Evolutionary conservation across 1,284 basidiomycete species (phyloP), one percentile per base, ranked within the genome.

Genomic region (Cutaneotrichosporon sp.): DNA sequence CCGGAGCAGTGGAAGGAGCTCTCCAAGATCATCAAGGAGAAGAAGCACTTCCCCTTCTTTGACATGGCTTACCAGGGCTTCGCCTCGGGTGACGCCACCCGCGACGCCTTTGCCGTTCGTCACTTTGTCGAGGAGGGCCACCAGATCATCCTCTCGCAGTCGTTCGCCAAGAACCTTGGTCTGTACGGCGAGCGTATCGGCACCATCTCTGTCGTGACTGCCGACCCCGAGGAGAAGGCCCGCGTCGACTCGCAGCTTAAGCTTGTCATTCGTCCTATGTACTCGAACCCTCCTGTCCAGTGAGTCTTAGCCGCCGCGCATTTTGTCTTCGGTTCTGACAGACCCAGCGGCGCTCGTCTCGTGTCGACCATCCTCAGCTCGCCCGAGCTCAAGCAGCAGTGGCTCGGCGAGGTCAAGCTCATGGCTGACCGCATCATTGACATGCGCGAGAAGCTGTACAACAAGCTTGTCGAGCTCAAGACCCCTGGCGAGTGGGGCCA

Each of bases 111-210:
- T 74, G 90, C 93, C n/a, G 84, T 96, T 49, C 88, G 96, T 59
- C 83, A 96, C 79, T 98, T 99, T 77, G 90, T 96, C 49, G 79
- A 84, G 40, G 78, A 90, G 71, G 89, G 90, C 34, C 90, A 92
- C 76, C 87, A 89, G 66, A 79, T 92, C 60, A 86, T 89, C 17
- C 81, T 92, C 37, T 80, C 85, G 56, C 96, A 99, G 77, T 93
- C 89, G 46, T 99, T 97, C 74, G 96, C 96, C 50, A 99, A 99
- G 83, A 99, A 98, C 80, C 92, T 97, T 81, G 94, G 96, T 50
- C 81, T 98, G 41, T 98, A 98, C 74, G 96, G 93, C 62, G 93
- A 97, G 77, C 88, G 93, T 71, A 88, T 90, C 54, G 93, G 93
- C 22, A 87, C 89, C 33, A 90, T 98, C 81, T 92, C 90, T 23